Base-by-base conservation (phyloP, 2,329 filamentous ascomycete species). In the Tolypocladium ovalisporum region DNA sequence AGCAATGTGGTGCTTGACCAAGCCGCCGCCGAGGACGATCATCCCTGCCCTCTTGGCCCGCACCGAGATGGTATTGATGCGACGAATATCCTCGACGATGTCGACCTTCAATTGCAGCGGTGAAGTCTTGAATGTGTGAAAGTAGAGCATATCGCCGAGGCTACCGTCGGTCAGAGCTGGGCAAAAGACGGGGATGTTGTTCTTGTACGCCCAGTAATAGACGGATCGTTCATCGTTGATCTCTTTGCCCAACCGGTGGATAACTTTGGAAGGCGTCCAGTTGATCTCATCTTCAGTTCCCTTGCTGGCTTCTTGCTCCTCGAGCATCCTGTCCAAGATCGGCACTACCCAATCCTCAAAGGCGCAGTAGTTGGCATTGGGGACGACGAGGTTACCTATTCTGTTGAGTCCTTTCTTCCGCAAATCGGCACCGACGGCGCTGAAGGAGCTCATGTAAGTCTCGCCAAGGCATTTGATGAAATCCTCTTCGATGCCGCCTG, bases 331-430 rank as follows among this genome's bases (percentile, higher is more conserved):
- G 75, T 97, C 90, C n/a, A 99, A 78, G 64, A 99, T 95, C 2
- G 94, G 94, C 54, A 97, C 82, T 8, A 99, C 79, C 94, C 94
- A 99, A 75, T 99, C 94, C 71, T 99, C 94, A 66, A 99, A 99
- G 8, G 87, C 85, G 71, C 94, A 97, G 77, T 99, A 75, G 75
- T 99, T 99, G 71, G 86, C 89, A 71, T 99, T 99, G 7, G 94
- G 94, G 1, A 99, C 94, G 27, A 97, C 80, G 1, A 99, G 81
- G 67, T 99, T 97, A 55, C 94, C 94, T 66, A 99, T 97, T 36
- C 94, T 86, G 73, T 99, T 99, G 67, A 97, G 82, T 12, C 94
- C 94, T 70, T 90, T 88, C 60, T 85, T 81, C 42, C 94, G 89
- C 27, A 99, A 81, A 1, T 84, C 82, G 10, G 88, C 86, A 17